Evolutionary conservation across 352 stramenopile genomes (phyloP).

Genomic region (Phytophthora constricta): DNA sequence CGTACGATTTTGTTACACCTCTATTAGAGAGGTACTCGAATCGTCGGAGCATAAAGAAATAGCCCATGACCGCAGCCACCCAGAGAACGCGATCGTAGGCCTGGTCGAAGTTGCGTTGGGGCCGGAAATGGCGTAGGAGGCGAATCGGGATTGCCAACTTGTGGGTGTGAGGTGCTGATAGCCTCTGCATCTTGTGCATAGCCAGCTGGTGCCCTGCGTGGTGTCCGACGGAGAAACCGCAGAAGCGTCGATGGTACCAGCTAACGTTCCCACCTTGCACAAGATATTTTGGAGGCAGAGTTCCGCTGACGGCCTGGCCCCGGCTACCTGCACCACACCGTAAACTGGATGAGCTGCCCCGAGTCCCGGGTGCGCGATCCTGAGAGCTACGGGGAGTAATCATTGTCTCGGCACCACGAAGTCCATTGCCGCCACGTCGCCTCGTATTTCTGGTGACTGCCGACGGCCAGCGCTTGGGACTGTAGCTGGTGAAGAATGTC

Average conservation of each 20-base stretch:
- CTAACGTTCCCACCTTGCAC: too few species aligned
- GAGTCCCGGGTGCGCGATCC: background rate
- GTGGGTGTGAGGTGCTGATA: background rate
- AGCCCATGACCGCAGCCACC: background rate
- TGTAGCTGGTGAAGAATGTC: too few species aligned
- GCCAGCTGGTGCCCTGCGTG: background rate
- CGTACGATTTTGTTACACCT: background rate
- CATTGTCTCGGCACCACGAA: background rate
- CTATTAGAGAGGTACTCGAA: background rate
- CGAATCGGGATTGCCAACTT: too few species aligned
- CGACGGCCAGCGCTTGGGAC: too few species aligned
- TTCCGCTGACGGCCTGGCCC: background rate
- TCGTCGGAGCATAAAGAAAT: background rate
- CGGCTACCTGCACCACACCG: background rate
- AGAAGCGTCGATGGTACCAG: background rate
- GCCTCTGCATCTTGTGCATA: background rate
- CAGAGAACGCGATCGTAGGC: background rate
- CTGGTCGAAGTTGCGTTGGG: background rate
- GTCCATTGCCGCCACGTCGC: constrained; percentile 12
- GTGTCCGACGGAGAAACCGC: background rate
- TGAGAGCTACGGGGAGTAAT: background rate
- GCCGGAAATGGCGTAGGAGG: background rate
- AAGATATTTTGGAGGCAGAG: too few species aligned
- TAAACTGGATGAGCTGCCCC: background rate
- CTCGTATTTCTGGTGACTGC: too few species aligned